phyloP scores from a whole-genome alignment of 345 rosid genomes.

The Lagerstroemia speciosa region DNA sequence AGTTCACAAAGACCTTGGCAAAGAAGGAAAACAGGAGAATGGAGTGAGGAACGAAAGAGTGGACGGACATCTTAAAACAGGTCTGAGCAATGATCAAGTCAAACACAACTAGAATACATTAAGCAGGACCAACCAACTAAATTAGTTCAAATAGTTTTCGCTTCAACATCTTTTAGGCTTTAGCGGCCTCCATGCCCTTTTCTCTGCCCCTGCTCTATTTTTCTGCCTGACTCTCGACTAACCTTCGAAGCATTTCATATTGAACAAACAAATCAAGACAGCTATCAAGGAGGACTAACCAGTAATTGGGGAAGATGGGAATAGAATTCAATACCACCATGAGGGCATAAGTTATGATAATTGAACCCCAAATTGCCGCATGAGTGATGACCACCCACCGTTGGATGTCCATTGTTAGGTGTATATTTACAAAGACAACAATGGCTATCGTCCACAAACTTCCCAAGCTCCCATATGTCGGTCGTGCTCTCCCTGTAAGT shows the following conservation, averaged over 20 bases:
- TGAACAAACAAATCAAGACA: not conserved
- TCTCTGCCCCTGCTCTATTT: no score
- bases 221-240: no score
- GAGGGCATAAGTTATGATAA: conserved; percentile 48
- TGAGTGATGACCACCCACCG: conserved; percentile 60
- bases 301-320: conserved; percentile 60
- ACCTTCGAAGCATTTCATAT: not conserved
- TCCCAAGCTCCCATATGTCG: conserved; percentile 79
- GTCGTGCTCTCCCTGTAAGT: conserved; percentile 46
- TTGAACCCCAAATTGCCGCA: conserved; percentile 70
- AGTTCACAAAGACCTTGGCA: not conserved
- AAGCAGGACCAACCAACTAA: not conserved
- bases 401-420: conserved; percentile 65
- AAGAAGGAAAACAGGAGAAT: not conserved
- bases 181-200: no score
- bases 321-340: conserved; percentile 59
- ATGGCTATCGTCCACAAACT: conserved; percentile 73
- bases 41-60: not conserved
- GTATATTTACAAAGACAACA: conserved; percentile 60
- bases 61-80: not conserved
- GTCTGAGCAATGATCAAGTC: not conserved
- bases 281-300: conserved; percentile 30
- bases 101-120: not conserved
- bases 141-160: not conserved
- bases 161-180: not conserved